Conservation (phyloP, 108 stramenopile genomes). For the Epithemia pelagica region DNA sequence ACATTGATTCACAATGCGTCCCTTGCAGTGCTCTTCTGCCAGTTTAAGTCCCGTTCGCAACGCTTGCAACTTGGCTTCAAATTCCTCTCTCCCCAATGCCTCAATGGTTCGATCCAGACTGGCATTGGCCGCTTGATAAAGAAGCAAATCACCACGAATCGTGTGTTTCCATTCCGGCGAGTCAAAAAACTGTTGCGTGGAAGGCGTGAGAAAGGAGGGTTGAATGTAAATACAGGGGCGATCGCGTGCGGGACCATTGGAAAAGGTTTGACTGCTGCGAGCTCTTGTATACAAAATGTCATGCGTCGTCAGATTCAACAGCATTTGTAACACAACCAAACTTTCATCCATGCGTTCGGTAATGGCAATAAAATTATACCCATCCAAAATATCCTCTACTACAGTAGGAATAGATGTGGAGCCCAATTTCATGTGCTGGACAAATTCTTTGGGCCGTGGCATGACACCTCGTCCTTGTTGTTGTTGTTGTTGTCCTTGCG, state of each 20-base stretch:
- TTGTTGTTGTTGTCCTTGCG: too few species aligned
- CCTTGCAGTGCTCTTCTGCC: neutral
- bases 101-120: constrained; percentile 48
- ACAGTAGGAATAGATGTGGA: neutral
- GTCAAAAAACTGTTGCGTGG: constrained; percentile 23
- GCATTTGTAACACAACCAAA: constrained; percentile 28
- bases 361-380: constrained; percentile 44
- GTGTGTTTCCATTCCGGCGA: constrained; percentile 18
- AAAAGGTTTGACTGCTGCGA: constrained; percentile 15
- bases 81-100: constrained; percentile 22
- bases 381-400: constrained; percentile 21
- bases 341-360: constrained; percentile 52
- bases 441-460: neutral
- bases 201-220: constrained; percentile 19
- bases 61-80: constrained; percentile 22
- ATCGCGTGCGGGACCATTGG: constrained; percentile 12
- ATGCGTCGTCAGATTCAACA: constrained; percentile 20
- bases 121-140: constrained; percentile 33
- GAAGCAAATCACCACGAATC: constrained; percentile 15
- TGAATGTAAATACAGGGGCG: constrained; percentile 17
- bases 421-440: neutral
- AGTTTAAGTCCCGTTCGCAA: neutral
- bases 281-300: constrained; percentile 24
- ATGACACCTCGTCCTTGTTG: neutral
- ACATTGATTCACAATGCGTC: neutral